Conservation (phyloP, 2,329 filamentous ascomycete species). For the Chaetomium strumarium region DNA sequence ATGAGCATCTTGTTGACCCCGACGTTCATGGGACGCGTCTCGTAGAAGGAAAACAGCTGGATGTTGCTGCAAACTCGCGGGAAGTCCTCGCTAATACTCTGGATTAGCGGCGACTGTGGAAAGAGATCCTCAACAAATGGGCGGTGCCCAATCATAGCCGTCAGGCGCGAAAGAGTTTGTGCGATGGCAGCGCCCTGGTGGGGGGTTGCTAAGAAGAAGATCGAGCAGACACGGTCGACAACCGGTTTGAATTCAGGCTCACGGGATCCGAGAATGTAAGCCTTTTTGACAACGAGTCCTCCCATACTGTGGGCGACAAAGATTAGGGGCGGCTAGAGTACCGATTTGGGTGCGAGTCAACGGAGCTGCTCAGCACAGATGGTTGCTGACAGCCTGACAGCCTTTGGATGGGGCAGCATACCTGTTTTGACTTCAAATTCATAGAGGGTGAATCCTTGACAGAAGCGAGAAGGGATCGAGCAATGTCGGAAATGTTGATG, state of each 20-base stretch:
- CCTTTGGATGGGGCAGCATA: conserved; percentile 7
- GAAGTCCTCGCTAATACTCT: conserved; percentile 33
- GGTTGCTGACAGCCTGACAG: neutral
- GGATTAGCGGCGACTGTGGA: conserved; percentile 25
- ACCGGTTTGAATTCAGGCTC: conserved; percentile 21
- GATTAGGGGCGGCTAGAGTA: conserved; percentile 24
- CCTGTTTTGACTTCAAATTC: conserved; percentile 6
- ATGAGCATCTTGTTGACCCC: conserved; percentile 24
- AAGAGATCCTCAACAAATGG: conserved; percentile 30
- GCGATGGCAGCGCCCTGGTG: conserved; percentile 31
- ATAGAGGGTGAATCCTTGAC: conserved; percentile 28
- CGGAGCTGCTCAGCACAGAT: neutral
- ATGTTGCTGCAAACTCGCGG: conserved; percentile 23
- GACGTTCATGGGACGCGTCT: conserved; percentile 26
- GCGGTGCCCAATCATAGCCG: conserved; percentile 21
- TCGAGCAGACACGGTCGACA: conserved; percentile 23
- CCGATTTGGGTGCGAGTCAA: neutral
- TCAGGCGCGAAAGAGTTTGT: conserved; percentile 22
- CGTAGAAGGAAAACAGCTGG: conserved; percentile 31
- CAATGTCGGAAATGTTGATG: conserved; percentile 31
- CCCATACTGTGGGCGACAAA: conserved; percentile 37
- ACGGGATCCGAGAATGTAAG: conserved; percentile 29
- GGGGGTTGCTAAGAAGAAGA: conserved; percentile 36
- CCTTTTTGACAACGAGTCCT: conserved; percentile 34
- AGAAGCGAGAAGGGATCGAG: conserved; percentile 26